Evolutionary conservation across 768 basidiomycete species (phyloP).

Genomic region (Xerocomellus intermedius): DNA sequence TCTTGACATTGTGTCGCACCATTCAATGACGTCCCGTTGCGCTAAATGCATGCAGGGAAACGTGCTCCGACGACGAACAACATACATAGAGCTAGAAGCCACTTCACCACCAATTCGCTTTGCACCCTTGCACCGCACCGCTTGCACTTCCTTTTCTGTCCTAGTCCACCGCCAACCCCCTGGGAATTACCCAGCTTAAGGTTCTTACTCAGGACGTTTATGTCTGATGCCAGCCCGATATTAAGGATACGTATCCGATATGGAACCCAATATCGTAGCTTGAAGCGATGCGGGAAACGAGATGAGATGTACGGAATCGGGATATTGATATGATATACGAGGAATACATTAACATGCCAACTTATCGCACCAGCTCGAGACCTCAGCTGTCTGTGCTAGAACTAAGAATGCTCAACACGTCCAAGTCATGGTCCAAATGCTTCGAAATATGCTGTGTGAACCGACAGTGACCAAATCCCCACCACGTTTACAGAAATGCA

Average conservation of each 20-base stretch:
- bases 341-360: slow-evolving; percentile 23
- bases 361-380: neutral
- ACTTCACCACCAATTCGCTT: slow-evolving; percentile 7
- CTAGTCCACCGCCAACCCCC: slow-evolving; percentile 2
- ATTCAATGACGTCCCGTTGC: neutral
- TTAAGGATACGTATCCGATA: slow-evolving; percentile 20
- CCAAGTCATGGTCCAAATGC: neutral
- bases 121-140: neutral
- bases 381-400: neutral
- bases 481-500: slow-evolving; percentile 47
- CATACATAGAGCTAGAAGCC: neutral
- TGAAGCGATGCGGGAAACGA: slow-evolving; percentile 14
- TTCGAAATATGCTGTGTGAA: slow-evolving; percentile 19
- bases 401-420: neutral
- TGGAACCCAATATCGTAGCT: slow-evolving; percentile 18
- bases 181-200: slow-evolving; percentile 11
- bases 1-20: neutral
- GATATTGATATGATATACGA: slow-evolving; percentile 24
- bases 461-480: neutral
- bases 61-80: neutral
- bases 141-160: slow-evolving; percentile 11
- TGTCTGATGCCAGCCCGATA: slow-evolving; percentile 22
- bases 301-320: slow-evolving; percentile 19
- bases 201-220: slow-evolving; percentile 18
- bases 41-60: neutral